Percentiles rank a stretch among this genome's conserved stretches.
These are phyloP conservation scores for Hypericum androsaemum DNA, from an alignment of 345 rosid genomes.

Conservation along the genomic window DNA sequence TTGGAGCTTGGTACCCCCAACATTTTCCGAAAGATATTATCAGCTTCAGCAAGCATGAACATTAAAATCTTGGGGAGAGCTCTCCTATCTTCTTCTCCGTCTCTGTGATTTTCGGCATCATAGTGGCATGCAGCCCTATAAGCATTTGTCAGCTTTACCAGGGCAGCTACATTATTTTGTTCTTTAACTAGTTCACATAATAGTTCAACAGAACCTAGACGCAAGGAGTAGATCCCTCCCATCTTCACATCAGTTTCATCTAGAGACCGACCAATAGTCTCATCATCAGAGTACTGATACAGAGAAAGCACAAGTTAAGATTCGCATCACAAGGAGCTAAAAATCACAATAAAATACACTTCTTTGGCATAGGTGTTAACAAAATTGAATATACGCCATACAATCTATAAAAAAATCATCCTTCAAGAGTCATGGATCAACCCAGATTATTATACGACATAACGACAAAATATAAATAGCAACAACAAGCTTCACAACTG, in stretches of 20 bases:
- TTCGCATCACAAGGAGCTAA: neutral
- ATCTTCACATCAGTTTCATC: conserved; percentile 26
- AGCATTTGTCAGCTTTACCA: conserved; percentile 52
- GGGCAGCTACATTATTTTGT: conserved; percentile 46
- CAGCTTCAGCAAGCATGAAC: conserved; percentile 57
- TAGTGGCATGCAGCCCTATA: conserved; percentile 76
- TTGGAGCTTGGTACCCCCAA: conserved; percentile 51
- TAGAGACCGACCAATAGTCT: conserved; percentile 21
- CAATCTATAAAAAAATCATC: too few relatives aligned
- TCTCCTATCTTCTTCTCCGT: conserved; percentile 31
- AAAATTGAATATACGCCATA: too few relatives aligned
- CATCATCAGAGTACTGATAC: conserved; percentile 41
- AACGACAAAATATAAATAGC: too few relatives aligned
- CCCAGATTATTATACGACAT: too few relatives aligned
- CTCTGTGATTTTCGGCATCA: conserved; percentile 41
- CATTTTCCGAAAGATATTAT: conserved; percentile 43
- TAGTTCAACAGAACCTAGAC: conserved; percentile 34
- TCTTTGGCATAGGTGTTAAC: too few relatives aligned
- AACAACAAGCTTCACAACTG: neutral
- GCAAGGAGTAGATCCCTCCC: conserved; percentile 27
- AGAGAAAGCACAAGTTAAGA: conserved; percentile 11
- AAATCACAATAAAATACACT: too few relatives aligned
- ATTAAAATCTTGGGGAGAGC: conserved; percentile 46
- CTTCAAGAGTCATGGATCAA: too few relatives aligned
- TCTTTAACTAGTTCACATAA: conserved; percentile 42